These are phyloP conservation scores for Kodamaea anthophila DNA, from an alignment of 1,139 yeast genomes.

Conservation along the genomic window DNA sequence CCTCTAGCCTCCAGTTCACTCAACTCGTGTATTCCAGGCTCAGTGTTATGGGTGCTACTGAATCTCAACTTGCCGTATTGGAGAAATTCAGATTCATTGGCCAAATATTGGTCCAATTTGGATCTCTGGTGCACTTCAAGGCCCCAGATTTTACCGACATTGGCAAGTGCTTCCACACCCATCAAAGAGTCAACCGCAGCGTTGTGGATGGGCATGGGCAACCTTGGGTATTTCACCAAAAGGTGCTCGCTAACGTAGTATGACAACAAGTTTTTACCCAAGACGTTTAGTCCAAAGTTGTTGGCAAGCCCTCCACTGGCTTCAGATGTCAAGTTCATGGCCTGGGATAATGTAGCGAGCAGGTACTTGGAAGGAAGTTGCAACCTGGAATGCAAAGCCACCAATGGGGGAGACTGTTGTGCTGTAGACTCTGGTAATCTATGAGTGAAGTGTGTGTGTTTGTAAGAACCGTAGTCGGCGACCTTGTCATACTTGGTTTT, in stretches of 20 bases:
- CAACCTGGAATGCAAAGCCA: constrained; percentile 77
- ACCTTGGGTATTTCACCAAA: constrained; percentile 74
- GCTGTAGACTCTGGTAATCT: constrained; percentile 46
- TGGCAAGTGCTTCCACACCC: constrained; percentile 57
- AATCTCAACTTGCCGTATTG: constrained; percentile 63
- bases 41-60: constrained; percentile 25
- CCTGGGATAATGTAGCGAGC: constrained; percentile 69
- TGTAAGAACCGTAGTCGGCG: constrained; percentile 38
- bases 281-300: constrained; percentile 71
- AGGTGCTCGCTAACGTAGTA: constrained; percentile 74
- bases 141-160: constrained; percentile 80
- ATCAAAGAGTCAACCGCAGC: constrained; percentile 69
- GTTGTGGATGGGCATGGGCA: constrained; percentile 74
- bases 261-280: constrained; percentile 73
- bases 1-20: constrained; percentile 24
- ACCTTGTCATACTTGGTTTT: constrained; percentile 27
- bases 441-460: constrained; percentile 38
- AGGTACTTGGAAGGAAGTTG: constrained; percentile 51
- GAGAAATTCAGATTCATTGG: constrained; percentile 61
- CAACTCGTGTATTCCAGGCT: constrained; percentile 47
- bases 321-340: constrained; percentile 47
- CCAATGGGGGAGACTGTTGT: constrained; percentile 60
- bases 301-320: constrained; percentile 48
- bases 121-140: constrained; percentile 67
- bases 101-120: constrained; percentile 60